Conservation (phyloP, 2,329 filamentous ascomycete genomes). For the Fusarium sp. region DNA sequence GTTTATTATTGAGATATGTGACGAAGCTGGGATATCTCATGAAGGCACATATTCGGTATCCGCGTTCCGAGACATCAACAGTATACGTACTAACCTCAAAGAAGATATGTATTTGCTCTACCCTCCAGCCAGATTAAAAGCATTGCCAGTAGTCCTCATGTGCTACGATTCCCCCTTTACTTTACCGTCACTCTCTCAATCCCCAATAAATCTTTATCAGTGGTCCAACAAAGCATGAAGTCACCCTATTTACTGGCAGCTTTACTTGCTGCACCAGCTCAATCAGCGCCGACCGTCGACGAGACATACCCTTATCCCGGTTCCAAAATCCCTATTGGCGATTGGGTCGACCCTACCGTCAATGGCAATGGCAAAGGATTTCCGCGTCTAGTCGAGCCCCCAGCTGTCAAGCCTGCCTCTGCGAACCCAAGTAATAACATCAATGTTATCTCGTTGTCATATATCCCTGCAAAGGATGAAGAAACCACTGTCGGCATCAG, state of each 20-base stretch:
- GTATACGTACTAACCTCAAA: not conserved
- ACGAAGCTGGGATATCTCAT: not conserved
- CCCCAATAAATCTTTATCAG: fast-evolving
- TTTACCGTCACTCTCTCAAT: fast-evolving
- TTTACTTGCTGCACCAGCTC: not conserved
- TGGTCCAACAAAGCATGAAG: fast-evolving
- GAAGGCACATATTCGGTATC: not conserved
- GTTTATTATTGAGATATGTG: not conserved
- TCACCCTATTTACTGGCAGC: fast-evolving
- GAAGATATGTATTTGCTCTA: too few species aligned
- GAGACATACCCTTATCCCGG: constrained; percentile 5
- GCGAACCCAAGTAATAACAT: not conserved
- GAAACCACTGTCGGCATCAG: not conserved
- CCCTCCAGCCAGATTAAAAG: fast-evolving
- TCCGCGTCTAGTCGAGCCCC: not conserved
- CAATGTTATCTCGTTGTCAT: constrained; percentile 10
- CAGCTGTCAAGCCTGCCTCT: not conserved
- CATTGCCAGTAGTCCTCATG: not conserved
- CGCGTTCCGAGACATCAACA: not conserved
- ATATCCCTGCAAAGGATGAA: not conserved
- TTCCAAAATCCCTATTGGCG: not conserved
- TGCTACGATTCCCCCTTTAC: not conserved
- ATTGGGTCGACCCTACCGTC: not conserved
- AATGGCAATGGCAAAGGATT: constrained; percentile 3
- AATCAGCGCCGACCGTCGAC: not conserved